Evolutionary conservation across 78 protist species (phyloP), one percentile per base, ranked within the genome.

Genomic region (Pigoraptor vietnamica): DNA sequence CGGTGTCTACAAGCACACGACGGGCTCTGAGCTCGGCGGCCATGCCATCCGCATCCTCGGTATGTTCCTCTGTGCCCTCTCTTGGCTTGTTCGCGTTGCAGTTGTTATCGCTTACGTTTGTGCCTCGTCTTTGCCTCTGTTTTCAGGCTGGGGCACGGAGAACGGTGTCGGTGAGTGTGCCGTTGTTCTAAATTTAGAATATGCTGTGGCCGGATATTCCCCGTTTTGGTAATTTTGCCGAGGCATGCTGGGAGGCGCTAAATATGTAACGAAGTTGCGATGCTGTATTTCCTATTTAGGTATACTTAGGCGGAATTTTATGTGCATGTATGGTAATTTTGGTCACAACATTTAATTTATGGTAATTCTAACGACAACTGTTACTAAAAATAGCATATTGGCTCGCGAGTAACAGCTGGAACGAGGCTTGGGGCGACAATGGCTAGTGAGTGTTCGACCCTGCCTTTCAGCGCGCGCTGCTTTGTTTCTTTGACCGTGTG

Each of bases 131-230:
- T n/a, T n/a, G n/a, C n/a, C n/a, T n/a, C n/a, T n/a, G n/a, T n/a
- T n/a, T n/a, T n/a, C n/a, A n/a, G n/a, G 94, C 56, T 93, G 92
- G 92, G 95, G 95, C n/a, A 81, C 19, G 25, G 82, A 90, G 92
- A 32, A 36, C n/a, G 92, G 92, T 32, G 86, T 81, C 86, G 21
- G 33, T 81, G 86, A 29, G n/a, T 19, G 86, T 2, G 86, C n/a
- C 86, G 19, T 48, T 48, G 9, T 19, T 48, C 19, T 48, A 19
- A 19, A 48, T 48, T 48, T 48, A 19, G 9, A 23, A 9, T 48
- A 9, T 23, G 32, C 9, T 19, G 9, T 48, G 79, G 32, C 19
- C 79, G 32, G 32, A 23, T 48, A 9, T 48, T 23, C 19, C 79
- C 19, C 79, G 32, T 48, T 48, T 32, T 2, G 19, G 36, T 32